phyloP scores from a whole-genome alignment of 805 yeast species.

The Nakazawaea siamensis region DNA sequence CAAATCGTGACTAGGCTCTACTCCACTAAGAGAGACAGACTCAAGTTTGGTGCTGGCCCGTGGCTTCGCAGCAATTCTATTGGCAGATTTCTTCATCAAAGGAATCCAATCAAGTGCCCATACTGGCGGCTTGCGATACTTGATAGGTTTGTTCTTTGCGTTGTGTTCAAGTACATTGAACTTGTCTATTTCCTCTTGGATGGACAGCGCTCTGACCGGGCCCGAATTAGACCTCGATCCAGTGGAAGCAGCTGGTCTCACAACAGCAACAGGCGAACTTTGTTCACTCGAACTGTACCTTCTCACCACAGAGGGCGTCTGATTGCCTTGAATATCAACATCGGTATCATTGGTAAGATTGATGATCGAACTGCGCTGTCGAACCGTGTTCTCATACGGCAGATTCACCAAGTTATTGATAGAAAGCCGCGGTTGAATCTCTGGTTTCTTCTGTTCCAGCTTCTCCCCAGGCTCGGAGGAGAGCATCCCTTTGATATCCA shows the following conservation, averaged over 20 bases:
- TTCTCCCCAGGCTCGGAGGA: conserved; percentile 8
- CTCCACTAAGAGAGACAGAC: conserved; percentile 54
- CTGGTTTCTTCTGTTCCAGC: conserved; percentile 1
- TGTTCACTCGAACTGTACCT: conserved; percentile 17
- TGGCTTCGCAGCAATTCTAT: background rate
- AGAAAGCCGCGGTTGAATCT: conserved; percentile 9
- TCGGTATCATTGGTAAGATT: conserved; percentile 37
- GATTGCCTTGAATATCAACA: conserved; percentile 33
- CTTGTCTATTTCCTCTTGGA: conserved; percentile 6
- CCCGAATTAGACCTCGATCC: background rate
- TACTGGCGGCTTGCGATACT: conserved; percentile 60
- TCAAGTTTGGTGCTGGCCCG: conserved; percentile 8
- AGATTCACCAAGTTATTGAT: conserved; percentile 10
- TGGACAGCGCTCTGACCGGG: background rate
- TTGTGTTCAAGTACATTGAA: conserved; percentile 5
- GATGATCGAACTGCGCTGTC: conserved; percentile 21
- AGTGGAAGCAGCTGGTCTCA: background rate
- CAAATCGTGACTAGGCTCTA: conserved; percentile 72
- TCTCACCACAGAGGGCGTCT: conserved; percentile 26
- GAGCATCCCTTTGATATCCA: conserved; percentile 11
- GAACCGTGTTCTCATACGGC: conserved; percentile 11
- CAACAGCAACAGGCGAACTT: conserved; percentile 16
- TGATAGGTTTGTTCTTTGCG: conserved; percentile 38
- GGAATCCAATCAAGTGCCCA: conserved; percentile 81
- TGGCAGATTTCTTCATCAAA: conserved; percentile 13